phyloP scores from a whole-genome alignment of 2,329 filamentous ascomycete species.

The Lasiodiplodia sp. region DNA sequence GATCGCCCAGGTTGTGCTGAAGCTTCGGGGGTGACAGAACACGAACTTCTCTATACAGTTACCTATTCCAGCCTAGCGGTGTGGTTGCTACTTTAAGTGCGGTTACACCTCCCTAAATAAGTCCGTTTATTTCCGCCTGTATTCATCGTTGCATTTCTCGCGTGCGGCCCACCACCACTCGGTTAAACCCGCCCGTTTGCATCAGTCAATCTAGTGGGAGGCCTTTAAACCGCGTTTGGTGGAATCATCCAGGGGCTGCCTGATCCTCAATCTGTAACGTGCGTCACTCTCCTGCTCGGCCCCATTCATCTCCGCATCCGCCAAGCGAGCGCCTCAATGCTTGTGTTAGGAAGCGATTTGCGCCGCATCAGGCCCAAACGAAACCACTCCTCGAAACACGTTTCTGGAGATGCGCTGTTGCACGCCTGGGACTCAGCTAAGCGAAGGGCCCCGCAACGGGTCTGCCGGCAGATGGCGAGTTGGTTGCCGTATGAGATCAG shows the following conservation, averaged over 20 bases:
- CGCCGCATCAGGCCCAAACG: background rate
- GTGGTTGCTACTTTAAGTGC: background rate
- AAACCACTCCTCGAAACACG: slow-evolving; percentile 19
- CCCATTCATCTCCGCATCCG: slow-evolving; percentile 5
- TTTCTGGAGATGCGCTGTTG: background rate
- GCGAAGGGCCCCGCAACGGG: background rate
- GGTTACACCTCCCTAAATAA: background rate
- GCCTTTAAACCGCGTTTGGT: background rate
- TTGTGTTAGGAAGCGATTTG: slow-evolving; percentile 21
- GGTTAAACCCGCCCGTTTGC: background rate
- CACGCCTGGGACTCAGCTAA: background rate
- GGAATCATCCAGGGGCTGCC: too few relatives aligned
- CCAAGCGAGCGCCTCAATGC: slow-evolving; percentile 17
- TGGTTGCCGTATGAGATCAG: background rate
- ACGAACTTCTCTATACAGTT: background rate
- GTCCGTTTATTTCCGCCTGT: background rate
- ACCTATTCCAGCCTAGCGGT: background rate
- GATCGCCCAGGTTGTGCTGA: background rate
- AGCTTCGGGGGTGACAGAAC: background rate
- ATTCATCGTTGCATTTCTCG: too few relatives aligned
- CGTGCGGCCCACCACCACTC: background rate
- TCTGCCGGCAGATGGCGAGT: background rate
- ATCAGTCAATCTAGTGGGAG: background rate
- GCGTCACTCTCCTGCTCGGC: background rate
- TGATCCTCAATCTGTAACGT: slow-evolving; percentile 5